Evolutionary conservation across 176 grass and related monocot species (phyloP), one percentile per base, ranked within the genome.

Genomic region (Carex parvula): DNA sequence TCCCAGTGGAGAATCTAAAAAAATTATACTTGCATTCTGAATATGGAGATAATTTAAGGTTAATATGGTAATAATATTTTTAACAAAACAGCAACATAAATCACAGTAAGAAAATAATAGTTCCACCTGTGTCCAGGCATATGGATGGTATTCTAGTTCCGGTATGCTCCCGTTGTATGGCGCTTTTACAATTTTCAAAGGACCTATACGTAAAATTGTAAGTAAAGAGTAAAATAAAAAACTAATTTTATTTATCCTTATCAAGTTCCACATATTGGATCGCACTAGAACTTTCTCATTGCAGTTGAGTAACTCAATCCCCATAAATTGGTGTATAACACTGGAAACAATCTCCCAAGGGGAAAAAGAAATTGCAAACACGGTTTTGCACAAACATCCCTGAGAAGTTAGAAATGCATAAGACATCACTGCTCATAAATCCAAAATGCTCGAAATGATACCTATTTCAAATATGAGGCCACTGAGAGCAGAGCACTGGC

Each of bases 1-100:
- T 18, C 94, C 91, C 22, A 93, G 85, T 0, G 91, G 94, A 0
- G 94, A 88, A 91, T 97, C 91, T 3, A 97, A 21, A 33, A 97
- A 97, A 11, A 97, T 85, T 8, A 90, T 72, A 80, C 80, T 88
- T 60, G 91, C 79, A 7, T 85, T 60, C 94, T 97, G 81, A 54
- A 21, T 24, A 55, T 26, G 58, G 42, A 64, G 12, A 37, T 33
- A 50, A 33, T 68, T 29, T 46, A 83, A 30, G 61, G 3, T 55
- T 66, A 83, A 33, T 29, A 54, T 18, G 11, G 8, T 48, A 81
- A 64, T 29, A 63, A 58, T 54, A 35, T 10, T 65, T 79, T 79
- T 8, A 52, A 79, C 39, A 62, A 32, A 63, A 24, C n/a, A 76
- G 16, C 17, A n/a, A 39, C 33, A 70, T 22, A 70, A 1, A 56